Base-by-base conservation (phyloP, 495 filamentous ascomycete species). In the Penicillium silybi region DNA sequence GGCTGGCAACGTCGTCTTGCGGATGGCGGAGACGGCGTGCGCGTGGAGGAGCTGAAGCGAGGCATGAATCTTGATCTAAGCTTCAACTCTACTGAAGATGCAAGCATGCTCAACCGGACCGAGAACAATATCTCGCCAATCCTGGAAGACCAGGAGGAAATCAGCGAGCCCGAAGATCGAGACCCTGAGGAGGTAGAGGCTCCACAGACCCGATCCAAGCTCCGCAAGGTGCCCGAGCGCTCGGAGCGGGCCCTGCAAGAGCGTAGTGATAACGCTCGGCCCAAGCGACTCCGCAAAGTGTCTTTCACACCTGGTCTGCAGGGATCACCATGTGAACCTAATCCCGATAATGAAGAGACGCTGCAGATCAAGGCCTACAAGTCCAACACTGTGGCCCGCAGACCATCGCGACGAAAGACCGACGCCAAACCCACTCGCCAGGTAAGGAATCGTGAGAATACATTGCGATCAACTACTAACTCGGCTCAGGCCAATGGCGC, bases 1-100 rank as follows among this genome's bases (percentile, higher is more conserved):
- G 84, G 87, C 23, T 97, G 95, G 93, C 85, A 92, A 50, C 85
- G 83, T 63, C 79, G 89, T 17, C 89, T 96, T 76, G 79, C 81
- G 3, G 80, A 84, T 45, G 87, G 84, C 48, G 91, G 91, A 13
- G 83, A 86, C 54, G 85, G 88, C 0, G 80, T 96, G 29, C 85
- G 90, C 56, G 76, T 92, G 22, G 90, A 95, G 23, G 91, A 96
- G 63, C 66, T 95, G 45, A 86, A 83, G 68, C 83, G 83, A 73
- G 86, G 89, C 1, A 73, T 96, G 65, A 76, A 76, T 22, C 76
- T 90, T 7, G 85, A 84, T 65, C 71, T 84, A 32, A 73, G 85
- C 53, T 73, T 79, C 45, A 72, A 80, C 50, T 67, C 75, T 20
- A 69, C 75, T 23, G 71, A 80, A n/a, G 72, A 77, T 16, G 54